Evolutionary conservation across 345 rosid genomes (phyloP).

Genomic region (Eutrema japonicum): DNA sequence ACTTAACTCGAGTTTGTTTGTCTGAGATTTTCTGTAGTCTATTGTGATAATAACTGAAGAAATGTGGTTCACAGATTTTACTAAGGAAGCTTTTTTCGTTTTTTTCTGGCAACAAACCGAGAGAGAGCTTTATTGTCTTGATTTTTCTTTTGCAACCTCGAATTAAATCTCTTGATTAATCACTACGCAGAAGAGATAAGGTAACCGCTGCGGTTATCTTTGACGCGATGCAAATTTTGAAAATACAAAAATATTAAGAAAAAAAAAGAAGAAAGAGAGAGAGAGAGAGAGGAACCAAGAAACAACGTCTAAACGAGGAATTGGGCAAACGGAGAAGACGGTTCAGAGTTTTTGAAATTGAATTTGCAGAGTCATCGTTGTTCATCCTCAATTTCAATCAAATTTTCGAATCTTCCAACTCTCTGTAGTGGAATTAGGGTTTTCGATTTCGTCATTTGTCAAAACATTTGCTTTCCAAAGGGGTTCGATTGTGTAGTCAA

Average conservation of each 20-base stretch:
- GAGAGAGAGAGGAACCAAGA: background rate
- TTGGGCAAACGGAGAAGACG: conserved; percentile 28
- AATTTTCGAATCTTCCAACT: conserved; percentile 8
- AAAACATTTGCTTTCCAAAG: conserved; percentile 6
- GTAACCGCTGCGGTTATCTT: conserved; percentile 31
- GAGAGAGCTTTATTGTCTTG: background rate
- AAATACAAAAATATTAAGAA: background rate
- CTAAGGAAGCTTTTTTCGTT: background rate
- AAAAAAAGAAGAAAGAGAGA: background rate
- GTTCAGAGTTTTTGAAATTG: conserved; percentile 29
- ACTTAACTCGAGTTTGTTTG: conserved; percentile 32
- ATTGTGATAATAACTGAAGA: conserved; percentile 6
- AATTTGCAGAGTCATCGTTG: background rate
- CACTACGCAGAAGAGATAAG: background rate
- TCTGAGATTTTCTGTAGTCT: conserved; percentile 30
- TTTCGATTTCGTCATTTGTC: background rate
- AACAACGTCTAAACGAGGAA: conserved; percentile 18
- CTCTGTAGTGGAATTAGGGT: conserved; percentile 26
- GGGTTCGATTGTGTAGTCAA: conserved; percentile 31
- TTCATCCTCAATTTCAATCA: conserved; percentile 18
- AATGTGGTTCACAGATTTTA: conserved; percentile 2
- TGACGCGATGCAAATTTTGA: conserved; percentile 3
- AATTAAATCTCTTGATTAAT: background rate
- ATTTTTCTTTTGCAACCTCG: background rate
- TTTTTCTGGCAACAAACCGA: background rate